phyloP scores from a whole-genome alignment of 1,139 yeast species.

The Pichia sp. region DNA sequence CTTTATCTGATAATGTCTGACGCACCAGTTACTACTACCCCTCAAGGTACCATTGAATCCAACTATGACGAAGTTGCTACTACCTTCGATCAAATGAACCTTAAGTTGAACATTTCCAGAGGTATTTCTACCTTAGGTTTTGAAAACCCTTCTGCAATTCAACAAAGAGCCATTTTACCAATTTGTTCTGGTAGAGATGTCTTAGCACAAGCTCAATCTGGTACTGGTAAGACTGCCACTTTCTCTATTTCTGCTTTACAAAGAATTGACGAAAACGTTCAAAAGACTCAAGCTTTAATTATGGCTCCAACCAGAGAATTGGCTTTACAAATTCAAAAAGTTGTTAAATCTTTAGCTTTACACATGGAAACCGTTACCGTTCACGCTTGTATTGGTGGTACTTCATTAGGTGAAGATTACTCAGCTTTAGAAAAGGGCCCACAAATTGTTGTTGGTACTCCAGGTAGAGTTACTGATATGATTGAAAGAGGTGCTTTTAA shows the following conservation, averaged over 20 bases:
- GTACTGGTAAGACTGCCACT: conserved; percentile 99
- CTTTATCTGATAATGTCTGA: no score
- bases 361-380: conserved; percentile 81
- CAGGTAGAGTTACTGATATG: conserved; percentile 98
- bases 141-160: conserved; percentile 96
- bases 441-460: conserved; percentile 97
- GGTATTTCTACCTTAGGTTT: conserved; percentile 96
- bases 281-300: conserved; percentile 87
- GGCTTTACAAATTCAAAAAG: conserved; percentile 96
- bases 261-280: conserved; percentile 73
- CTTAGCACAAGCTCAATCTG: conserved; percentile 98
- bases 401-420: conserved; percentile 83
- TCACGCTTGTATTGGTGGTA: conserved; percentile 99
- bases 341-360: conserved; percentile 87
- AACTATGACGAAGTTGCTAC: conserved; percentile 96
- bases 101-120: conserved; percentile 70
- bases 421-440: conserved; percentile 89
- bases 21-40: conserved; percentile 1
- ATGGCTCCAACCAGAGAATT: conserved; percentile 98
- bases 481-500: conserved; percentile 88
- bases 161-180: conserved; percentile 96
- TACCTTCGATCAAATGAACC: conserved; percentile 81
- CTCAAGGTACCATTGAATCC: conserved; percentile 53
- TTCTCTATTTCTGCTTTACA: conserved; percentile 96
- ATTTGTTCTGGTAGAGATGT: conserved; percentile 96